Evolutionary conservation across 352 stramenopile genomes (phyloP), one percentile per base, ranked within the genome.

Genomic region (Globisporangium cylindrosporum): DNA sequence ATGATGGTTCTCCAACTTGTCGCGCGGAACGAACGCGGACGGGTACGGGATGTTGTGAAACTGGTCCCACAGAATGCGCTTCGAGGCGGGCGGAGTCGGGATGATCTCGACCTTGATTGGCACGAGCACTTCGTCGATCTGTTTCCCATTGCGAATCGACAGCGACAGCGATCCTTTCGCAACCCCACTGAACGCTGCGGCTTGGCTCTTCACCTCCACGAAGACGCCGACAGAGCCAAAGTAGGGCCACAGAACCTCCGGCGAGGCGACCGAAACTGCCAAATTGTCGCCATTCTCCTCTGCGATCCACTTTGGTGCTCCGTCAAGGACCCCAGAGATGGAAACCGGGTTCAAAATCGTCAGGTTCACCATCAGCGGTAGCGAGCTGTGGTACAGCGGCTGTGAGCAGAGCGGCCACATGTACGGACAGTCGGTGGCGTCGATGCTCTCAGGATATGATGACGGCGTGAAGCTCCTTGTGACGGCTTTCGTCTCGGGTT

Each of bases 21-120:
- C 90, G 27, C 83, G 75, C 10, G 89, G 88, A 1, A 93, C 74
- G 66, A 92, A 97, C 7, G 79, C 84, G 0, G 89, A 92, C 7
- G 90, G 90, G 59, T 97, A 97, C 15, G 85, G 79, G 56, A 97
- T 84, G 63, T 92, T 97, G 56, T 94, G 88, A 68, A 94, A 95
- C 67, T 95, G 86, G 62, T 97, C 89, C 89, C 90, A 97, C 1
- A 97, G 69, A 36, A 97, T 82, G 7, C 80, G 75, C 43, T 81
- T 86, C 2, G 72, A 62, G 14, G 78, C 68, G 20, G 68, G 71
- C 6, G 84, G 84, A 20, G 76, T 84, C 12, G 78, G 81, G 22
- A 90, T 68, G 8, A 93, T 67, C 9, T 73, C 75, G 24, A 92
- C 74, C 5, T 59, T 69, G 55, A 92, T 62, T 0, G 75, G 80